These are phyloP conservation scores for Mortierella sp. DNA, from an alignment of 371 early-diverging fungal species.

Conservation along the genomic window DNA sequence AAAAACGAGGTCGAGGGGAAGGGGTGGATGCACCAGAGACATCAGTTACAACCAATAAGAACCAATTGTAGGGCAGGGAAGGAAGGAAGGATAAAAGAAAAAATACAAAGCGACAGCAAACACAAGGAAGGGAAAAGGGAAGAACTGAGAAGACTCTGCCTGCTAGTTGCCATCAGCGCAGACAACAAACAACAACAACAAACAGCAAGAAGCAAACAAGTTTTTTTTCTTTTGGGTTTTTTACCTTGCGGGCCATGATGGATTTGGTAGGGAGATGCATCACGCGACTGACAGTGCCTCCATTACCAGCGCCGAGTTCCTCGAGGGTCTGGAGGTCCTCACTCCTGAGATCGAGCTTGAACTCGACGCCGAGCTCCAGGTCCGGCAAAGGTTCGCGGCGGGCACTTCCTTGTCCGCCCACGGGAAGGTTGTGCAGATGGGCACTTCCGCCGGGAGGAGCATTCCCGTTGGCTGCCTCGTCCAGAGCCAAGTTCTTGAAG, in stretches of 20 bases:
- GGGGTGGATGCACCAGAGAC: constrained; percentile 12
- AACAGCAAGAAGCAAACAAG: constrained; percentile 27
- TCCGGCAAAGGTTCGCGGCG: constrained; percentile 64
- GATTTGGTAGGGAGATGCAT: constrained; percentile 82
- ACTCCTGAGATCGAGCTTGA: constrained; percentile 81
- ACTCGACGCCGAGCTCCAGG: constrained; percentile 82
- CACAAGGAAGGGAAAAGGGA: background rate
- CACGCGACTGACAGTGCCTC: constrained; percentile 88
- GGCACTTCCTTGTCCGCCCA: constrained; percentile 29
- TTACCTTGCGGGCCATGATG: constrained; percentile 91
- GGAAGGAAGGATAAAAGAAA: background rate
- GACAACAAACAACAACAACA: background rate
- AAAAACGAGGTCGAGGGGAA: background rate
- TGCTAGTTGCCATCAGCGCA: background rate
- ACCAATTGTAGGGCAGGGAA: background rate
- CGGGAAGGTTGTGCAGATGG: constrained; percentile 47
- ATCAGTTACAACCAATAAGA: constrained; percentile 6
- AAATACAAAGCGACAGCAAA: background rate
- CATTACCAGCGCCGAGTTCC: constrained; percentile 91
- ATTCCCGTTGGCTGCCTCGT: constrained; percentile 49
- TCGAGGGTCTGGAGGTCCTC: constrained; percentile 86
- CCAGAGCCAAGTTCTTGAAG: constrained; percentile 78
- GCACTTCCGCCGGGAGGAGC: constrained; percentile 54
- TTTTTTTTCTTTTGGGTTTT: background rate
- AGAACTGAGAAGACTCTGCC: constrained; percentile 8